Conservation (phyloP, 2,329 filamentous ascomycete genomes). For the Daldinia sp. region DNA sequence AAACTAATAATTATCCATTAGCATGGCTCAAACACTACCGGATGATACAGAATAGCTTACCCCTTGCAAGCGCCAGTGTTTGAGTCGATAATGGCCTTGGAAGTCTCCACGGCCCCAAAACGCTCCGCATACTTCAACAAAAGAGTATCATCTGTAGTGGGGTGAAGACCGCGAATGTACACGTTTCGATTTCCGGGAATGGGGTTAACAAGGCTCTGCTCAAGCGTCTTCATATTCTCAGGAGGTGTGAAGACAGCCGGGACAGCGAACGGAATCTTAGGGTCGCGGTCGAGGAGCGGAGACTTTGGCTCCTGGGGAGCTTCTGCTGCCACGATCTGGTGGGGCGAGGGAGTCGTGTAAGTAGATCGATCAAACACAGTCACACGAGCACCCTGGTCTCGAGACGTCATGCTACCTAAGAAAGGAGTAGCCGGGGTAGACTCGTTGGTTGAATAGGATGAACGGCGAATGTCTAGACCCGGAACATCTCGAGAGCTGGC, state of each 20-base stretch:
- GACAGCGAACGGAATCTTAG: slow-evolving; percentile 84
- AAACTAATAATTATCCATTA: slow-evolving; percentile 68
- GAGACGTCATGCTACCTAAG: slow-evolving; percentile 65
- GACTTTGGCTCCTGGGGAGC: slow-evolving; percentile 53
- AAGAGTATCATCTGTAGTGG: slow-evolving; percentile 92
- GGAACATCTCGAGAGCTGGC: slow-evolving; percentile 63
- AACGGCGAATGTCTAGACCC: slow-evolving; percentile 70
- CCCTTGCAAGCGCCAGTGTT: slow-evolving; percentile 95
- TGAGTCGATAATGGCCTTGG: slow-evolving; percentile 97
- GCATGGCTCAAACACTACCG: background rate
- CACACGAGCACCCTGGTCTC: slow-evolving; percentile 67
- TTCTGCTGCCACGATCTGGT: slow-evolving; percentile 59
- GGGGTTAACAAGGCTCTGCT: slow-evolving; percentile 93
- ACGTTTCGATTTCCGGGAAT: slow-evolving; percentile 94
- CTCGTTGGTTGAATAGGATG: slow-evolving; percentile 73
- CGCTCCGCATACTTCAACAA: slow-evolving; percentile 82
- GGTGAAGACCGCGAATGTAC: slow-evolving; percentile 95
- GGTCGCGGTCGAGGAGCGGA: slow-evolving; percentile 75
- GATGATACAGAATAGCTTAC: slow-evolving; percentile 58
- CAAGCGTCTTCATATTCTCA: slow-evolving; percentile 86
- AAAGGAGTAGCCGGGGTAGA: slow-evolving; percentile 72
- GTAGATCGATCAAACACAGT: slow-evolving; percentile 68
- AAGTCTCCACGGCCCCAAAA: slow-evolving; percentile 94
- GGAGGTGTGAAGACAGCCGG: slow-evolving; percentile 87
- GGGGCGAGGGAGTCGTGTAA: slow-evolving; percentile 73